phyloP scores from a whole-genome alignment of 1,284 basidiomycete genomes.

The Prillingera fragicola region DNA sequence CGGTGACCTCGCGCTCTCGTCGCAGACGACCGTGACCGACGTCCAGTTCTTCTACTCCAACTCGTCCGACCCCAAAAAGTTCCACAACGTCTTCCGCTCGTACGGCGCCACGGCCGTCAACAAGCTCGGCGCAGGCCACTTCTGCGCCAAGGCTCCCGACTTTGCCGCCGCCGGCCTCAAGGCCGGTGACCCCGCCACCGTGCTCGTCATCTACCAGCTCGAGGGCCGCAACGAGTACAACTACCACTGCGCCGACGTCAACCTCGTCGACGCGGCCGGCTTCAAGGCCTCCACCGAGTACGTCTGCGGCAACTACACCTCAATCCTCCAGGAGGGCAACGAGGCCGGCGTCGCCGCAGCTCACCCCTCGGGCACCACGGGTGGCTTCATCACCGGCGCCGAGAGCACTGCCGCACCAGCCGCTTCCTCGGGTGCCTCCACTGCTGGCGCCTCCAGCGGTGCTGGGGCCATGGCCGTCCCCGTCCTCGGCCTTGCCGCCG shows the following conservation, averaged over 20 bases:
- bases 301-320: constrained; percentile 22
- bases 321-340: no score
- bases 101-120: no score
- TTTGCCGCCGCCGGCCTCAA: constrained; percentile 24
- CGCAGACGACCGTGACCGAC: neutral
- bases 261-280: constrained; percentile 13
- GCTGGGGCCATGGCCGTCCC: no score
- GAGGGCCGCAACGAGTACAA: constrained; percentile 15
- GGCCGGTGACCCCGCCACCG: constrained; percentile 28
- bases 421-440: no score
- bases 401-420: no score
- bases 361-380: no score
- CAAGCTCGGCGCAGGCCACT: constrained; percentile 26
- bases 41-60: neutral
- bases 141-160: constrained; percentile 31
- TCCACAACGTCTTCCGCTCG: neutral
- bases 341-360: no score
- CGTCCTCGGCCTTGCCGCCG: no score
- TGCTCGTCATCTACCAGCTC: constrained; percentile 28
- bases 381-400: no score
- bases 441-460: no score
- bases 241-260: constrained; percentile 34
- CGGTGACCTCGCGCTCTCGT: neutral
- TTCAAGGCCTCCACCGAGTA: constrained; percentile 10
- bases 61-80: neutral